Conservation (phyloP, 495 filamentous ascomycete genomes). For the Echria macrotheca region DNA sequence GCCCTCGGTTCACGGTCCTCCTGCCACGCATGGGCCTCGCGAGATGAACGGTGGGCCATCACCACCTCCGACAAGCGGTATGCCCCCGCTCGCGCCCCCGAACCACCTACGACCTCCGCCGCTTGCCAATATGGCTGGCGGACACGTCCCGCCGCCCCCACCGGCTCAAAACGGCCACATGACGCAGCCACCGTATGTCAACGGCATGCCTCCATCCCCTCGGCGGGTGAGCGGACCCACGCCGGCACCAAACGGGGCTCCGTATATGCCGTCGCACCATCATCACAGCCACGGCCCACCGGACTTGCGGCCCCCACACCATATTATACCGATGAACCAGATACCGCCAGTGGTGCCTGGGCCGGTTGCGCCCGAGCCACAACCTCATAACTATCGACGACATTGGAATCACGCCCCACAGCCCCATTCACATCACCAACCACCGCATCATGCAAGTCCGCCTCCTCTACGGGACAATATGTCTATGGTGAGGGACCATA, state of each 20-base stretch:
- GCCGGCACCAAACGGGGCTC: constrained; percentile 18
- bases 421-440: background rate
- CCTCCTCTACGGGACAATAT: constrained; percentile 27
- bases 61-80: constrained; percentile 22
- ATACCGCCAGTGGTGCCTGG: constrained; percentile 15
- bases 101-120: constrained; percentile 40
- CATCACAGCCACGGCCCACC: constrained; percentile 18
- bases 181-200: constrained; percentile 31
- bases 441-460: constrained; percentile 30
- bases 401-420: background rate
- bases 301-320: constrained; percentile 27
- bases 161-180: constrained; percentile 35
- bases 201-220: constrained; percentile 38
- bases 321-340: constrained; percentile 28
- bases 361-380: constrained; percentile 27
- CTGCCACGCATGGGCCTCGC: constrained; percentile 29
- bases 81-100: constrained; percentile 37
- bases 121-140: constrained; percentile 25
- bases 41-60: constrained; percentile 40
- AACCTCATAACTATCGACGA: constrained; percentile 17
- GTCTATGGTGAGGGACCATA: constrained; percentile 22
- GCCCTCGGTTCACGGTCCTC: constrained; percentile 29
- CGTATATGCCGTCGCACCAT: constrained; percentile 23
- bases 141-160: constrained; percentile 31
- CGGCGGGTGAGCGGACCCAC: constrained; percentile 28